Conservation (phyloP, 352 stramenopile genomes). For the Phytopythium helicoides region DNA sequence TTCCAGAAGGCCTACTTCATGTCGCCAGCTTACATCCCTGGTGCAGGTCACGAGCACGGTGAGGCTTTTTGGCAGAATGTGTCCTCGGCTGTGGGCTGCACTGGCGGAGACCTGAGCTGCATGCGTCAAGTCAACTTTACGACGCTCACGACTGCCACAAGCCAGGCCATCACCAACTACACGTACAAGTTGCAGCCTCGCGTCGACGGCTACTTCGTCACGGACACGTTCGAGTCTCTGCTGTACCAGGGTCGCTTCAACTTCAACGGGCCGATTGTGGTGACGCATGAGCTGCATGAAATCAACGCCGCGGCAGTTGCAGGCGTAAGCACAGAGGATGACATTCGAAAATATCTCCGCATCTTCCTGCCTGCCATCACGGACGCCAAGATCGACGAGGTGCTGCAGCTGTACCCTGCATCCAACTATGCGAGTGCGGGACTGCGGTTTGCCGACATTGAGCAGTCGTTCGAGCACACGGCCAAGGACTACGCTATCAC, state of each 20-base stretch:
- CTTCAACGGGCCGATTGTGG: slow-evolving; percentile 23
- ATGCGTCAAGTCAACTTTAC: slow-evolving; percentile 19
- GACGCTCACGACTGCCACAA: slow-evolving; percentile 7
- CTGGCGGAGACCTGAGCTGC: slow-evolving; percentile 15
- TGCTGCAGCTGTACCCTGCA: slow-evolving; percentile 20
- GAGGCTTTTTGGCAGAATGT: slow-evolving; percentile 30
- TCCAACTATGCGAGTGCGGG: slow-evolving; percentile 16
- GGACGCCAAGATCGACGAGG: slow-evolving; percentile 15
- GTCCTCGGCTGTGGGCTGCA: slow-evolving; percentile 12
- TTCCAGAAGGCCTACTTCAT: slow-evolving; percentile 29
- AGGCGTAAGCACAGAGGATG: slow-evolving; percentile 12
- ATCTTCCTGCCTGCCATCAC: slow-evolving; percentile 22
- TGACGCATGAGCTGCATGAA: slow-evolving; percentile 23
- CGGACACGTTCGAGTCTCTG: slow-evolving; percentile 23
- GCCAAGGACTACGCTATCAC: slow-evolving; percentile 18
- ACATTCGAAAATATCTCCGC: slow-evolving; percentile 17
- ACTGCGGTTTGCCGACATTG: slow-evolving; percentile 22
- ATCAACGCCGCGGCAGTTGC: slow-evolving; percentile 10
- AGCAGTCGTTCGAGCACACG: slow-evolving; percentile 21
- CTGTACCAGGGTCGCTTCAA: slow-evolving; percentile 31
- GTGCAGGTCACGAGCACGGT: slow-evolving; percentile 18
- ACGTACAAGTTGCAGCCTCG: slow-evolving; percentile 24
- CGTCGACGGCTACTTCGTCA: slow-evolving; percentile 20
- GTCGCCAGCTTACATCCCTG: slow-evolving; percentile 16
- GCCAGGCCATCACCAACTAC: slow-evolving; percentile 11